Evolutionary conservation across 2,329 filamentous ascomycete species (phyloP).

Genomic region (Neofusicoccum ribis): DNA sequence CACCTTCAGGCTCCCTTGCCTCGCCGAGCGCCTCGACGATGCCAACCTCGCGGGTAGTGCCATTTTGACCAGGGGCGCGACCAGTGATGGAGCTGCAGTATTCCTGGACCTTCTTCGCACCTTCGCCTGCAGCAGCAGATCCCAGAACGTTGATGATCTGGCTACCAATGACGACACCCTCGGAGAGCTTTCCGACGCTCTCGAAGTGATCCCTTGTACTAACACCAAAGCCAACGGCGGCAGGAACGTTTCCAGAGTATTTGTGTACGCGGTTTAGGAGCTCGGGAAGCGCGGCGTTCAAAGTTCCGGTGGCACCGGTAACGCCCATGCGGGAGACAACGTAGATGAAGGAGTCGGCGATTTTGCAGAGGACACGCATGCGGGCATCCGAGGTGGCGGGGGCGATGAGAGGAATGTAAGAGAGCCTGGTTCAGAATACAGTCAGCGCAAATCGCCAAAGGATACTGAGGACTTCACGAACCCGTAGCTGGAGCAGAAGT

Average conservation of each 20-base stretch:
- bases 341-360: conserved; percentile 98
- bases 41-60: conserved; percentile 64
- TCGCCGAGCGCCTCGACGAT: conserved; percentile 67
- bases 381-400: conserved; percentile 88
- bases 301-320: conserved; percentile 80
- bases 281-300: conserved; percentile 79
- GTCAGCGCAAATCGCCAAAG: neutral
- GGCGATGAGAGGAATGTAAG: conserved; percentile 95
- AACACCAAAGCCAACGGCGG: conserved; percentile 93
- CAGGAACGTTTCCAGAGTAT: conserved; percentile 86
- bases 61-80: conserved; percentile 50
- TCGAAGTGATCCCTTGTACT: conserved; percentile 93
- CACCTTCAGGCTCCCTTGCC: conserved; percentile 60
- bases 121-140: conserved; percentile 65
- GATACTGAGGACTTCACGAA: conserved; percentile 42
- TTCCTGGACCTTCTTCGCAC: conserved; percentile 73
- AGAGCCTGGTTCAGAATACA: conserved; percentile 56
- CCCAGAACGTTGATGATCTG: conserved; percentile 85
- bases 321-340: conserved; percentile 97
- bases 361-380: conserved; percentile 94
- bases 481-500: conserved; percentile 76
- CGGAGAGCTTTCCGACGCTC: conserved; percentile 78
- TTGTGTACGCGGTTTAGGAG: conserved; percentile 84
- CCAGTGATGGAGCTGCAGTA: conserved; percentile 78
- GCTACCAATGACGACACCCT: conserved; percentile 94